Conservation (phyloP, 2,329 filamentous ascomycete genomes). For the Hypoxylon sp. region DNA sequence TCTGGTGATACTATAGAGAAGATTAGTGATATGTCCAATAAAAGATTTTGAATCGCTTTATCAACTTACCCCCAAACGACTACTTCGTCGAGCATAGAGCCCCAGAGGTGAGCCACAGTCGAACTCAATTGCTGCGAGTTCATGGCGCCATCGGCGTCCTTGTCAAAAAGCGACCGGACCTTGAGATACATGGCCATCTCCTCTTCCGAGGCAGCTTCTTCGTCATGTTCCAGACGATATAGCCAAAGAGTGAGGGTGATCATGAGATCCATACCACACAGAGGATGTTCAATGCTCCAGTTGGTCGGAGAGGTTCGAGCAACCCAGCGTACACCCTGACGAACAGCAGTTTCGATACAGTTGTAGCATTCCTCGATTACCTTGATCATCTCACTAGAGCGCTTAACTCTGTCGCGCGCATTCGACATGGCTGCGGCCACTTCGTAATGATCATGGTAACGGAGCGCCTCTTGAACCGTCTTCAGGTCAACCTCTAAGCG, state of each 20-base stretch:
- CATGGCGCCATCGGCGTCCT: conserved; percentile 87
- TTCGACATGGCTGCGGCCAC: conserved; percentile 97
- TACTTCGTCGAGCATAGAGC: conserved; percentile 97
- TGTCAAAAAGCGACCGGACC: conserved; percentile 89
- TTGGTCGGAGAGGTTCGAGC: conserved; percentile 98
- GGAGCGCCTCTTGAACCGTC: conserved; percentile 93
- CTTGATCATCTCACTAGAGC: conserved; percentile 97
- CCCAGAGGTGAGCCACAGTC: conserved; percentile 96
- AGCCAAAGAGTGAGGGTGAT: conserved; percentile 98
- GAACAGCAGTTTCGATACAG: conserved; percentile 94
- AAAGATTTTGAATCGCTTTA: conserved; percentile 55
- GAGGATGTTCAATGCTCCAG: conserved; percentile 98
- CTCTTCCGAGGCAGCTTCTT: conserved; percentile 87
- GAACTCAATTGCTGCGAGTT: conserved; percentile 86
- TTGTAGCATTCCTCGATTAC: conserved; percentile 98
- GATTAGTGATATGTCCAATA: conserved; percentile 60
- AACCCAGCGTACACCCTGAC: conserved; percentile 97
- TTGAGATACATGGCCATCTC: conserved; percentile 94
- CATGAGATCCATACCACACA: conserved; percentile 97
- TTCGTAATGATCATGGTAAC: conserved; percentile 97
- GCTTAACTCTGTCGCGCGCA: conserved; percentile 92
- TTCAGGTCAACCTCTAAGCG: conserved; percentile 96
- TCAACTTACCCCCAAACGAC: conserved; percentile 98
- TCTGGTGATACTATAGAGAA: conserved; percentile 79
- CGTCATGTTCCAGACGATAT: conserved; percentile 99